Conservation (phyloP, 2,329 filamentous ascomycete species). For the Talaromyces sp. region DNA sequence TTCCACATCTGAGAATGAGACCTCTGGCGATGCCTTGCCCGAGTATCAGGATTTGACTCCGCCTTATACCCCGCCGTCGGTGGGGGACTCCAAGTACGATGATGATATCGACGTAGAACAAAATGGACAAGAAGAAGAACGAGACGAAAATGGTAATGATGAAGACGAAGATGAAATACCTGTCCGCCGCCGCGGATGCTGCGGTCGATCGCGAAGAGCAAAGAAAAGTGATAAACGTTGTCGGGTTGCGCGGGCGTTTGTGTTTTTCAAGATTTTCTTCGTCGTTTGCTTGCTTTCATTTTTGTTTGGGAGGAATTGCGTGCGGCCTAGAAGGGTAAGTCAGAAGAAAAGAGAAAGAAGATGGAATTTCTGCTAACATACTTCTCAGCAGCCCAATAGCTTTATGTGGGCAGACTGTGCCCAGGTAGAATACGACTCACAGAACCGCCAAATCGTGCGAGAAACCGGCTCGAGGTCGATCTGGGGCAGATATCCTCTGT, state of each 20-base stretch:
- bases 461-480: conserved; percentile 17
- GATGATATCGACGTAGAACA: neutral
- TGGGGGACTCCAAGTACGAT: neutral
- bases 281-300: conserved; percentile 2
- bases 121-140: neutral
- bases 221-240: neutral
- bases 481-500: conserved; percentile 24
- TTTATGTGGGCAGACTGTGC: neutral
- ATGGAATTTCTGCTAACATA: neutral
- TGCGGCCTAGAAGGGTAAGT: conserved; percentile 1
- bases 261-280: conserved; percentile 2
- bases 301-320: conserved; percentile 1
- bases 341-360: neutral
- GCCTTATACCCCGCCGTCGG: neutral
- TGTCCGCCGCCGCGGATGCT: conserved; percentile 2
- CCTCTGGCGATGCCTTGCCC: neutral
- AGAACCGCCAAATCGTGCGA: conserved; percentile 15
- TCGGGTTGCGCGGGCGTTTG: neutral
- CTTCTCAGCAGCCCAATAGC: neutral
- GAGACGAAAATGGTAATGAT: neutral
- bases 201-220: neutral
- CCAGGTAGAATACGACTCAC: neutral
- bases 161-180: neutral
- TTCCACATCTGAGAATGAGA: neutral
- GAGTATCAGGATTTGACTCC: neutral